Conservation (phyloP, 176 grass and related monocot species). For the Zizania latifolia region DNA sequence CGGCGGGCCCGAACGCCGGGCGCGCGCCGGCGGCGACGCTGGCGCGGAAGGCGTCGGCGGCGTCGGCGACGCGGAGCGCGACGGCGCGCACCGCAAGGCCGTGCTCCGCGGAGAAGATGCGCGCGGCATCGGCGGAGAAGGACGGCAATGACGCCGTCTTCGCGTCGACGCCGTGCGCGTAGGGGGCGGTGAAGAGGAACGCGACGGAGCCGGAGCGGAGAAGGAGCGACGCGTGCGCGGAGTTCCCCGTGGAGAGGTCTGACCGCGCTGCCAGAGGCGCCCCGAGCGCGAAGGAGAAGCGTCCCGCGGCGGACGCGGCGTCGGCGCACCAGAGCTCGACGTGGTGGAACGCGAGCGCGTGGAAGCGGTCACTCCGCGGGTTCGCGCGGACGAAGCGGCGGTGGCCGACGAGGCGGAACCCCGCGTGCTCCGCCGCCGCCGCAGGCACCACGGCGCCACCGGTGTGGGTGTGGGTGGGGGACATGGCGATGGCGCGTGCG, state of each 20-base stretch:
- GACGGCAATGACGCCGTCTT: conserved; percentile 55
- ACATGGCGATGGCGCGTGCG: too few species aligned
- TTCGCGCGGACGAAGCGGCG: background rate
- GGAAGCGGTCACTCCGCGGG: conserved; percentile 60
- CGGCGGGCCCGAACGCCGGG: conserved; percentile 55
- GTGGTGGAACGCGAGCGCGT: conserved; percentile 69
- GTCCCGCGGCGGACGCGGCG: conserved; percentile 53
- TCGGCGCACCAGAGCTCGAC: conserved; percentile 83
- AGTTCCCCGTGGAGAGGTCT: conserved; percentile 85
- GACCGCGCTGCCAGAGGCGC: conserved; percentile 59
- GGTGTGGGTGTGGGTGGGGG: conserved; percentile 2
- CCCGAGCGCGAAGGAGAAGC: conserved; percentile 81
- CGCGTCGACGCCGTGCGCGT: conserved; percentile 21
- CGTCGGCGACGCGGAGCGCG: conserved; percentile 63
- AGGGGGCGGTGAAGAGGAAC: conserved; percentile 86
- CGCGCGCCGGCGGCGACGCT: conserved; percentile 70
- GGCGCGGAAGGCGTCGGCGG: conserved; percentile 56
- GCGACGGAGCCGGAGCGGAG: conserved; percentile 66
- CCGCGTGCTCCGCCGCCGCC: background rate
- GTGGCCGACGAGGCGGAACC: background rate
- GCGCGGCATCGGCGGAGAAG: conserved; percentile 45
- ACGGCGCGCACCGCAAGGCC: conserved; percentile 77
- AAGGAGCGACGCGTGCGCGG: conserved; percentile 67
- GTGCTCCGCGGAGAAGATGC: conserved; percentile 48
- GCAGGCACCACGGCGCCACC: conserved; percentile 8